Base-by-base conservation (phyloP, 164 flowering plant species). In the Magnolia officinalis region DNA sequence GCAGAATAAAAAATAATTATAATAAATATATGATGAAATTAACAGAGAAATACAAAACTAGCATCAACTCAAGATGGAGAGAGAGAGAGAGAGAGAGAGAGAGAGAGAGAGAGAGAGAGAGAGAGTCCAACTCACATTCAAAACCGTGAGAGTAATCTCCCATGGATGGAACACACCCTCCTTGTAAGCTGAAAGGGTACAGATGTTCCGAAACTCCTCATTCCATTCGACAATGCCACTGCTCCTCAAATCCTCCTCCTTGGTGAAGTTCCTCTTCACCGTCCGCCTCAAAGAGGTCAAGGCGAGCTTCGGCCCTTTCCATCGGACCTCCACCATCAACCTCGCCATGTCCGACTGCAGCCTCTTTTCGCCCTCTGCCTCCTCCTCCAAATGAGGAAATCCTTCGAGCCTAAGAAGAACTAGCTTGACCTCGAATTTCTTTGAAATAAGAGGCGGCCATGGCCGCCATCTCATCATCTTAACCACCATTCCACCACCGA, bases 381-480 rank as follows among this genome's bases (percentile, higher is more conserved):
- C 76, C 63, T 8, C 37, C 45, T 26, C n/a, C 29, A 19, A 67
- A 45, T 19, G 21, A 52, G 23, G 59, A 59, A 80, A 78, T 50
- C 91, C 90, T 72, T 90, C 88, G 21, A 93, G 55, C 78, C 88
- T 81, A 74, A 81, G 18, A n/a, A 96, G 82, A 7, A 83, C 82
- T 13, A 96, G 80, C 80, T 79, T 91, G 70, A 94, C 98, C 85
- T 89, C 91, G 80, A 84, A 94, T 84, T 92, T 94, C 80, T 72
- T 90, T 80, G 92, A 71, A 70, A 78, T 61, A 71, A 85, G 74
- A 8, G 97, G 96, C 79, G 97, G 97, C 99, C 98, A 92, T 50
- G 98, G 98, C 80, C 97, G 86, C 99, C 99, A 92, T 84, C 81
- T 87, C 91, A 94, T 96, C 96, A 94, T 92, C 86, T 86, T 92